Evolutionary conservation across 2,329 filamentous ascomycete species (phyloP).

Genomic region (Pseudocercospora crystallina): DNA sequence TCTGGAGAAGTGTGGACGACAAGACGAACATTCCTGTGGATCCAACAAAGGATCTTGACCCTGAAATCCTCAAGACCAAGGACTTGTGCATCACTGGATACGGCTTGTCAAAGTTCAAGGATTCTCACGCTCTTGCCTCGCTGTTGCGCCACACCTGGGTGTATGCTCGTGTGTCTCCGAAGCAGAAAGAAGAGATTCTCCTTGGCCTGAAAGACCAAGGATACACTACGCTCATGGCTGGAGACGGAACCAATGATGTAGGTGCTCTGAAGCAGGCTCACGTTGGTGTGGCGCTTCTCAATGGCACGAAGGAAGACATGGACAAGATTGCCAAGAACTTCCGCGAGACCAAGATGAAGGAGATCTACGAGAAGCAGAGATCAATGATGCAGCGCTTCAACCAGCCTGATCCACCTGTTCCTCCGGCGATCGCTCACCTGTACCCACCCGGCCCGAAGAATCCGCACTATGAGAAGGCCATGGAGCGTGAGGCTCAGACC

Average conservation of each 20-base stretch:
- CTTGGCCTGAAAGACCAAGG: slow-evolving; percentile 93
- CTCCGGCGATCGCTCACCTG: slow-evolving; percentile 86
- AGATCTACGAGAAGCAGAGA: slow-evolving; percentile 95
- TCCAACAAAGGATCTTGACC: slow-evolving; percentile 74
- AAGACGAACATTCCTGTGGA: slow-evolving; percentile 83
- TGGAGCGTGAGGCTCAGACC: slow-evolving; percentile 78
- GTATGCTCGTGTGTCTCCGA: slow-evolving; percentile 95
- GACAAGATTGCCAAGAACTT: slow-evolving; percentile 89
- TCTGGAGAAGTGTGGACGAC: slow-evolving; percentile 96
- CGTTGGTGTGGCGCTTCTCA: slow-evolving; percentile 91
- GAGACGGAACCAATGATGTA: slow-evolving; percentile 97
- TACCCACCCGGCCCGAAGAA: slow-evolving; percentile 89
- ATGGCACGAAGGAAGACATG: slow-evolving; percentile 88
- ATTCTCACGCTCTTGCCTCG: slow-evolving; percentile 70
- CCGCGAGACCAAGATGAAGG: slow-evolving; percentile 93
- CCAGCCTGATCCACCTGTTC: slow-evolving; percentile 87
- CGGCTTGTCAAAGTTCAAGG: slow-evolving; percentile 84
- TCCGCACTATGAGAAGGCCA: slow-evolving; percentile 90
- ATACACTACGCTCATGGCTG: slow-evolving; percentile 98
- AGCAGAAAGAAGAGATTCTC: slow-evolving; percentile 99
- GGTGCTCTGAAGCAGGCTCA: slow-evolving; percentile 97
- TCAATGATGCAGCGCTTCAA: slow-evolving; percentile 93
- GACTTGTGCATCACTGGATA: slow-evolving; percentile 97
- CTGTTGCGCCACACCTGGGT: slow-evolving; percentile 92
- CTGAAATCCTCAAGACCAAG: slow-evolving; percentile 76